These are phyloP conservation scores for Cryptococcus sp. DNA, from an alignment of 1,284 basidiomycete species.

Conservation along the genomic window DNA sequence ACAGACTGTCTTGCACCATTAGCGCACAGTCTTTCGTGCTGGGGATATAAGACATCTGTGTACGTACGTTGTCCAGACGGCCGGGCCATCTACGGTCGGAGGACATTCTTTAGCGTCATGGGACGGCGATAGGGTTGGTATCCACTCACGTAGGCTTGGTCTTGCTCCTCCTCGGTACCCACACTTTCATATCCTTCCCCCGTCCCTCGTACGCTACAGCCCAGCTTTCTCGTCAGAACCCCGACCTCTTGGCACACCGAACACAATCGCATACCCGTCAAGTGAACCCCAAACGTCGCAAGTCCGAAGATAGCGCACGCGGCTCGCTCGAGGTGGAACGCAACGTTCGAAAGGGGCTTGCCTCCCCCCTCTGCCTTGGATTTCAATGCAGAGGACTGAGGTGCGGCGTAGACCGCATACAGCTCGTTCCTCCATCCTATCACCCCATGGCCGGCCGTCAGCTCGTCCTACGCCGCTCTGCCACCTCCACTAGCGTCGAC, in stretches of 20 bases:
- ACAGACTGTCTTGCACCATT: slow-evolving; percentile 41
- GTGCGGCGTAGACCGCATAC: slow-evolving; percentile 75
- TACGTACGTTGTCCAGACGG: slow-evolving; percentile 35
- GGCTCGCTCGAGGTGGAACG: slow-evolving; percentile 83
- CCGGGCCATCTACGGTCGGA: slow-evolving; percentile 60
- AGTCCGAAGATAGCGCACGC: slow-evolving; percentile 78
- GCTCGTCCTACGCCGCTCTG: neutral
- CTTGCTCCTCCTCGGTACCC: slow-evolving; percentile 79
- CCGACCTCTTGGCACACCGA: neutral
- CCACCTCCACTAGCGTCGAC: neutral
- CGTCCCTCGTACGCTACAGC: slow-evolving; percentile 41
- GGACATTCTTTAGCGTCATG: slow-evolving; percentile 2
- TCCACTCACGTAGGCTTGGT: slow-evolving; percentile 78
- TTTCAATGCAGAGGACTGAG: slow-evolving; percentile 52
- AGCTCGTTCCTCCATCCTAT: slow-evolving; percentile 75
- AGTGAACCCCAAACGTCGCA: slow-evolving; percentile 65
- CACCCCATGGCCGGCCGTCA: neutral
- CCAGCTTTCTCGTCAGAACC: neutral
- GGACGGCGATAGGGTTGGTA: neutral
- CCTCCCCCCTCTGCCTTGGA: slow-evolving; percentile 34
- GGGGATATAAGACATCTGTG: neutral
- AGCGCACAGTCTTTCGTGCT: neutral
- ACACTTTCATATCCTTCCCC: slow-evolving; percentile 58
- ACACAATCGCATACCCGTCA: slow-evolving; percentile 32
- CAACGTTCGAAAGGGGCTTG: slow-evolving; percentile 57